Base-by-base conservation (phyloP, 257 asterid species). In the Ophiorrhiza pumila region DNA sequence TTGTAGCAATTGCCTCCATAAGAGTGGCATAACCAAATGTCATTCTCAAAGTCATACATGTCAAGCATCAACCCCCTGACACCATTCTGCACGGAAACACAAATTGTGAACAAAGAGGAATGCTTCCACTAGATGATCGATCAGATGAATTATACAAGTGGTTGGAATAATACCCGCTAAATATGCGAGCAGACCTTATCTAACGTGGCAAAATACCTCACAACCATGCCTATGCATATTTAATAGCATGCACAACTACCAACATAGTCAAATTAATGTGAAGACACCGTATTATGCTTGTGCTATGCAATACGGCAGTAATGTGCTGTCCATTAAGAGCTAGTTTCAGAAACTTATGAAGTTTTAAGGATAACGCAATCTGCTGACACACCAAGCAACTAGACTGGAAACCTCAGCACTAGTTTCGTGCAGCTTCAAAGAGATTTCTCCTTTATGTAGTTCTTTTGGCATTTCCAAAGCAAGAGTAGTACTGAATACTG, bases 41-140 rank as follows among this genome's bases (percentile, higher is more conserved):
- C 98, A 45, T 88, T 87, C 65, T 88, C 56, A 71, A 87, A 91
- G 83, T 90, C 97, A 50, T 94, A 91, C 91, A 91, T 91, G 84
- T 94, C 99, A 23, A 94, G 98, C 98, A 91, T 91, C 89, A 94
- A 78, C 69, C 96, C 98, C 84, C 97, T 83, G 60, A 94, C 95
- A 41, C 96, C 98, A 83, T 90, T 90, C 99, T 94, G 96, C 87
- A 79, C 69, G 69, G 45, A 25, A 62, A 74, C 25, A 50, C 29
- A 20, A 69, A 52, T 45, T 42, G 17, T 13, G 11, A 72, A 52
- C 35, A n/a, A 52, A 23, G 34, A 18, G 12, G 18, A 52, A 23
- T 12, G 9, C 18, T 18, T 23, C 12, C 25, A 37, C 29, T 23
- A 34, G n/a, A 64, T 17, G 34, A 14, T 52, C n/a, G n/a, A n/a